These are phyloP conservation scores for Naegleria fowleri DNA, from an alignment of 208 protist species.

Conservation along the genomic window DNA sequence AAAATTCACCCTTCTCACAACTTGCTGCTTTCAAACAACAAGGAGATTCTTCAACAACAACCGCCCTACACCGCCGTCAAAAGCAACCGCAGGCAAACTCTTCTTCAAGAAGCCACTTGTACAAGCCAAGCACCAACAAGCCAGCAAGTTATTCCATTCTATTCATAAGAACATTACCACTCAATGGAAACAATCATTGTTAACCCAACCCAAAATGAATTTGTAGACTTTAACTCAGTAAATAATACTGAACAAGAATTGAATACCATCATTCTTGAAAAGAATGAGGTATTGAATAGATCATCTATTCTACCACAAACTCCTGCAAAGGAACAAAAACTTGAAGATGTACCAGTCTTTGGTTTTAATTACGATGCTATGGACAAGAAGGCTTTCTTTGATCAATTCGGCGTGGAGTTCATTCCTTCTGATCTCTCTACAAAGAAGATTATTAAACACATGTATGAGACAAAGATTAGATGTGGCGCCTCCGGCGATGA, in stretches of 20 bases:
- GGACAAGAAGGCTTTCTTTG: background rate
- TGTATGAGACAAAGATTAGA: background rate
- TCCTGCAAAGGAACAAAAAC: background rate
- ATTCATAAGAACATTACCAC: background rate
- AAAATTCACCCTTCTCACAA: background rate
- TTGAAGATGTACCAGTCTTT: background rate
- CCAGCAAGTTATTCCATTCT: background rate
- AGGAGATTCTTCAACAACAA: background rate
- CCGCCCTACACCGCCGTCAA: background rate
- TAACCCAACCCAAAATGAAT: background rate
- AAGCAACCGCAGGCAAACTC: background rate
- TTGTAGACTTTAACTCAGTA: background rate
- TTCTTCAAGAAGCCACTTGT: background rate
- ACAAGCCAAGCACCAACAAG: background rate
- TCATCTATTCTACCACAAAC: background rate
- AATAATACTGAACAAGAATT: background rate
- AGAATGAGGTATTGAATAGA: background rate
- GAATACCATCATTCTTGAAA: background rate
- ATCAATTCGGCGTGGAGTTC: background rate
- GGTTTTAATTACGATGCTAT: background rate
- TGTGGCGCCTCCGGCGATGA: background rate
- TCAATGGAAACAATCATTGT: background rate
- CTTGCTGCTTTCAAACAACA: background rate
- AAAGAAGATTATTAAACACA: background rate
- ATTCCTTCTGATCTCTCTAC: background rate